phyloP scores from a whole-genome alignment of 164 flowering plant genomes.

The Dillenia turbinata region DNA sequence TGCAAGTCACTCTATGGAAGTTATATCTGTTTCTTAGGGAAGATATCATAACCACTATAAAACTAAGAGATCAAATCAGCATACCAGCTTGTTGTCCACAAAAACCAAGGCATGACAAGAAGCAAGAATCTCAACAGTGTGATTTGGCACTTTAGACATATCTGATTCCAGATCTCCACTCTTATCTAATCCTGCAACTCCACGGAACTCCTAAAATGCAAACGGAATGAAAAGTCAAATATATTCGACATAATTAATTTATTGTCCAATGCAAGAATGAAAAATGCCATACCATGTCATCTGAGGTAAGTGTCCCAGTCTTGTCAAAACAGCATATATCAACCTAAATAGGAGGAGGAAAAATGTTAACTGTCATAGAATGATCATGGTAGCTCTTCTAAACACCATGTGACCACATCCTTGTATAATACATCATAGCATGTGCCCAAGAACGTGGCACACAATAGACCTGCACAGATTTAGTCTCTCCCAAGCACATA shows the following conservation, averaged over 20 bases:
- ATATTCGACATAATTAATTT: not conserved
- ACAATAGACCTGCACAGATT: too few species aligned
- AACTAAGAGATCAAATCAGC: not conserved
- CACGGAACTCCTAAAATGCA: slow-evolving; percentile 70
- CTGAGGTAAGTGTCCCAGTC: slow-evolving; percentile 97
- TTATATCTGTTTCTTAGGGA: too few species aligned
- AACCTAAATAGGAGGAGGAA: slow-evolving; percentile 52
- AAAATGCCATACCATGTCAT: slow-evolving; percentile 80
- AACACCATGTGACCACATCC: too few species aligned
- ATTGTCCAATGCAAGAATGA: not conserved
- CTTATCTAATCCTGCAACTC: slow-evolving; percentile 69
- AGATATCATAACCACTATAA: too few species aligned
- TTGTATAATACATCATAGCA: too few species aligned
- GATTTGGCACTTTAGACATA: slow-evolving; percentile 61
- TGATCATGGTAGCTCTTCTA: too few species aligned
- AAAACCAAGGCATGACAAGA: slow-evolving; percentile 96
- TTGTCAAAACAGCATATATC: slow-evolving; percentile 98
- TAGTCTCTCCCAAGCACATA: too few species aligned
- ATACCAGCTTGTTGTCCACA: slow-evolving; percentile 96
- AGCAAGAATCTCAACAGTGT: slow-evolving; percentile 78
- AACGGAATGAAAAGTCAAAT: not conserved
- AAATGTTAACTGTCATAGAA: not conserved
- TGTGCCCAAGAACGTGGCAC: too few species aligned
- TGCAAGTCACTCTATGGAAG: too few species aligned
- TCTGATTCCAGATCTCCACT: slow-evolving; percentile 58